Base-by-base conservation (phyloP, 768 basidiomycete species). In the Phlebiopsis gigantea region DNA sequence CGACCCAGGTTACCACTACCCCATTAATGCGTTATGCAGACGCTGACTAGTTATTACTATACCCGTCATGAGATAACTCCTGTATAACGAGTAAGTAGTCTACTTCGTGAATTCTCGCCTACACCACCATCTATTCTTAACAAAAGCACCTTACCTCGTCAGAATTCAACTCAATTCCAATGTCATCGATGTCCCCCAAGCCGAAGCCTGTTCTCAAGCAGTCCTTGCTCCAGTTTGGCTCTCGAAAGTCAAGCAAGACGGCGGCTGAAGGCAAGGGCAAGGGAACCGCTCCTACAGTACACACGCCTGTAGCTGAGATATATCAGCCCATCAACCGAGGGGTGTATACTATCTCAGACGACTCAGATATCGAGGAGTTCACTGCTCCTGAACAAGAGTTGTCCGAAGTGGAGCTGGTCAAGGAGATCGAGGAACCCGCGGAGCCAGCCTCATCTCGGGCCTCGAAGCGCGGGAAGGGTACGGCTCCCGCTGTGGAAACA, bases 1-100 rank as follows among this genome's bases (percentile, higher is more conserved):
- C 67, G 67, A 68, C 67, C 67, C 67, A 68, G 67, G 67, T 68
- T 68, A 68, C 67, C 67, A 68, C 67, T 68, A 68, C 67, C 67
- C 67, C 67, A 68, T 68, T 68, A 68, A 66, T 68, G 67, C 67
- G 8, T 3, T 39, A 39, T 39, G 12, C 12, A 39, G 17, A 17
- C 34, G 34, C 34, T 9, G 12, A 39, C 8, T 9, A 3, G 3
- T 2, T 12, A 9, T 12, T 2, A 39, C 17, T 17, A 39, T 39
- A 39, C 17, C 2, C 34, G 34, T 39, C 17, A 4, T 9, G 34
- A 39, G 2, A 12, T 39, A 10, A 39, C 12, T 39, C n/a, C n/a
- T n/a, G n/a, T n/a, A n/a, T n/a, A n/a, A n/a, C n/a, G n/a, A n/a
- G n/a, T n/a, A n/a, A n/a, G n/a, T n/a, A n/a, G n/a, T n/a, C n/a